A percentile compares a stretch with the other conserved stretches of the same genome.
Conservation (phyloP, 2,329 filamentous ascomycete genomes). For the Fusarium sp. region DNA sequence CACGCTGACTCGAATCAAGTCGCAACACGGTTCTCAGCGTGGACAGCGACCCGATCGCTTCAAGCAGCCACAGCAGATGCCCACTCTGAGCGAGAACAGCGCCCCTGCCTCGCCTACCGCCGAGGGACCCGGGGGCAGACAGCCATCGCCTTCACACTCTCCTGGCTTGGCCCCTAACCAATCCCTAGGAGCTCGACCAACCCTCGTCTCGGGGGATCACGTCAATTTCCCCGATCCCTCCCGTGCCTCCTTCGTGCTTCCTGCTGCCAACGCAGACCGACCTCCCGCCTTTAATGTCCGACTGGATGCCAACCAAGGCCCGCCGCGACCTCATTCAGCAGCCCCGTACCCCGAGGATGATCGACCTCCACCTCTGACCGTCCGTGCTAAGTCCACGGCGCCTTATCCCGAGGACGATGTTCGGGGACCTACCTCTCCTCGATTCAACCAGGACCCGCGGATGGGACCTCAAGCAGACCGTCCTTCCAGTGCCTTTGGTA, state of each 20-base stretch:
- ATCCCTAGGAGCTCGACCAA: constrained; percentile 53
- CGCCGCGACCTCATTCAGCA: constrained; percentile 60
- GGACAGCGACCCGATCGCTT: constrained; percentile 68
- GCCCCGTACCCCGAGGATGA: constrained; percentile 77
- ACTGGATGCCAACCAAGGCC: constrained; percentile 49
- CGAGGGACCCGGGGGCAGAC: constrained; percentile 27
- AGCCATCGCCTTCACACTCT: constrained; percentile 27
- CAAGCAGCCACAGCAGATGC: constrained; percentile 59
- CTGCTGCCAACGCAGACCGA: constrained; percentile 46
- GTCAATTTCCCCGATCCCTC: constrained; percentile 59
- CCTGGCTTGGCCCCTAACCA: constrained; percentile 42
- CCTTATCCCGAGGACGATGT: constrained; percentile 74
- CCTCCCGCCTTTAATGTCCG: constrained; percentile 62
- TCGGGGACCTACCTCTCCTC: constrained; percentile 46
- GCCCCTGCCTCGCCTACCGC: constrained; percentile 44
- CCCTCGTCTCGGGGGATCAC: constrained; percentile 48
- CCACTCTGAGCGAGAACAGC: constrained; percentile 57
- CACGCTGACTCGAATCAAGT: constrained; percentile 87
- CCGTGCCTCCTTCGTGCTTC: constrained; percentile 49
- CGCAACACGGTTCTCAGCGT: constrained; percentile 73
- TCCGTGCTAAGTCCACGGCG: constrained; percentile 58
- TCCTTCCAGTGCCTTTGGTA: constrained; percentile 62
- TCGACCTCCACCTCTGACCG: constrained; percentile 58
- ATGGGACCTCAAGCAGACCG: constrained; percentile 59
- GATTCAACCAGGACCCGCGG: constrained; percentile 58